Conservation (phyloP, 306 rosid genomes). For the Boehmeria nivea region DNA sequence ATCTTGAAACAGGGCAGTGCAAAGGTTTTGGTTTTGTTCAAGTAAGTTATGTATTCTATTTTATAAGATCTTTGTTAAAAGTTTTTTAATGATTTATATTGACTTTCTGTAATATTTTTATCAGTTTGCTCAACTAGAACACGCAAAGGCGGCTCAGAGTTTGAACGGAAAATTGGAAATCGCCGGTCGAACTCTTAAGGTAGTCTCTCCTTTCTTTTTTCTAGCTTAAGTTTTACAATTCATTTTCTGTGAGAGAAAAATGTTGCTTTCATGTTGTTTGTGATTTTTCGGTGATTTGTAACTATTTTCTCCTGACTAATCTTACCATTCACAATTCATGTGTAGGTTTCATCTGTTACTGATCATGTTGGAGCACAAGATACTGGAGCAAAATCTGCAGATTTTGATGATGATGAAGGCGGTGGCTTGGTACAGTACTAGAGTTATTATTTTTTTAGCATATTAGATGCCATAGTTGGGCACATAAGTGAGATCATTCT, state of each 20-base stretch:
- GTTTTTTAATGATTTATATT: neutral
- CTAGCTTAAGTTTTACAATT: neutral
- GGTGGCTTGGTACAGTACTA: slow-evolving; percentile 94
- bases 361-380: slow-evolving; percentile 92
- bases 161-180: slow-evolving; percentile 93
- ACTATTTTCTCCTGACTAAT: neutral
- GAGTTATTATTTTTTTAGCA: neutral
- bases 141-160: slow-evolving; percentile 95
- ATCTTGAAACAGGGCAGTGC: slow-evolving; percentile 96
- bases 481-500: too few relatives aligned
- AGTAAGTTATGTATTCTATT: slow-evolving; percentile 41
- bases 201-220: slow-evolving; percentile 19
- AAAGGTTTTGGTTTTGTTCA: slow-evolving; percentile 99
- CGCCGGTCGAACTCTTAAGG: slow-evolving; percentile 95
- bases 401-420: slow-evolving; percentile 92
- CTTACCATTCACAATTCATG: neutral
- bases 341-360: slow-evolving; percentile 88
- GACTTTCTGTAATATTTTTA: slow-evolving; percentile 11
- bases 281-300: neutral
- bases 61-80: slow-evolving; percentile 9
- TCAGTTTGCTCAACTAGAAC: slow-evolving; percentile 95
- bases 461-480: neutral
- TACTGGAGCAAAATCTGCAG: slow-evolving; percentile 74
- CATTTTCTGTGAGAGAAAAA: neutral
- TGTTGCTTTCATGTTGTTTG: neutral